Base-by-base conservation (phyloP, 176 grass and related monocot species). In the Aegilops bicornis region DNA sequence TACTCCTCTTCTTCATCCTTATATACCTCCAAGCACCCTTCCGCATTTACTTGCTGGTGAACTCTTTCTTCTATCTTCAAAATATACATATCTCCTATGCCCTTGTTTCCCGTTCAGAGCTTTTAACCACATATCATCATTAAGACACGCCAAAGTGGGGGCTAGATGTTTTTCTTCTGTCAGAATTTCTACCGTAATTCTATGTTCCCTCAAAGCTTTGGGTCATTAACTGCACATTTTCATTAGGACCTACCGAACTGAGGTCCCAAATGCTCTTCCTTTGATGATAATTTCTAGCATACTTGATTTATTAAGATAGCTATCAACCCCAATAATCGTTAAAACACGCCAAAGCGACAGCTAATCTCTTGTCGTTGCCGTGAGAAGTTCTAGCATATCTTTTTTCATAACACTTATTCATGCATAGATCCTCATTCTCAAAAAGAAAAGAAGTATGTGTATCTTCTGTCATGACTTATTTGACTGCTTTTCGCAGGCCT, bases 351-450 rank as follows among this genome's bases (percentile, higher is more conserved):
- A 43, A 43, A 43, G 42, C 2, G 10, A 43, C 42, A 43, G 42
- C 10, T 43, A 43, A 43, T 11, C 42, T 43, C 42, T 43, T 43
- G 10, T 43, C 42, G 10, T 43, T 43, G 42, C 15, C 14, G 15
- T 50, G 47, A 64, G 60, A 80, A 80, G 35, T 64, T 64, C 32
- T 43, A 43, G n/a, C 8, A 80, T 43, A 16, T 80, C 10, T 6
- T 64, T 19, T 42, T 80, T 29, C n/a, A 64, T 80, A 62, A 30
- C 14, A 62, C 37, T 79, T 79, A 79, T n/a, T 27, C 77, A 79
- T 27, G 13, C 77, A 63, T 42, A 14, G 2, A 59, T 59, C 22
- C 54, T 59, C 54, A 22, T 59, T 59, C 54, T 59, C 54, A 22
- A 59, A 59, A 73, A 35, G 3, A 54, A 87, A 32, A 40, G 40